phyloP scores from a whole-genome alignment of 345 rosid species.

The Rhodomyrtus tomentosa region DNA sequence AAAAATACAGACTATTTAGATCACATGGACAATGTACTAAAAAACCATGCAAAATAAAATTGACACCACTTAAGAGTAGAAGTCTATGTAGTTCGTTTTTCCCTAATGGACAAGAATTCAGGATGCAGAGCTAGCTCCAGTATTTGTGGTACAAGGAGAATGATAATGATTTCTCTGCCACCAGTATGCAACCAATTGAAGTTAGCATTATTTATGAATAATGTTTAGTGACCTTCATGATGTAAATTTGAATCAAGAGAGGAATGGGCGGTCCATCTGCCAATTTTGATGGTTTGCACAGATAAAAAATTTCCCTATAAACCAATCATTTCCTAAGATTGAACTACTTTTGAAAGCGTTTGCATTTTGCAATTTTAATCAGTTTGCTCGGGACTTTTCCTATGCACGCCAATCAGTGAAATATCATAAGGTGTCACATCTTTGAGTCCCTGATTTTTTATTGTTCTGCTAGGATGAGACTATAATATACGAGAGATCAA shows the following conservation, averaged over 20 bases:
- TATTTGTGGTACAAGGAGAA: background rate
- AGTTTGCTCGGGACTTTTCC: background rate
- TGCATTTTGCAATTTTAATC: background rate
- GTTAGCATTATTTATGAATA: background rate
- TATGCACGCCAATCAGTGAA: background rate
- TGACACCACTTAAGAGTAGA: background rate
- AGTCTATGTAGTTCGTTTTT: background rate
- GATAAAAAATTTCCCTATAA: background rate
- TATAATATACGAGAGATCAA: background rate
- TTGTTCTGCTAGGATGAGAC: background rate
- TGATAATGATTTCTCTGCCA: background rate
- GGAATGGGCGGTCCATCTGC: background rate
- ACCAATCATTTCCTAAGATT: background rate
- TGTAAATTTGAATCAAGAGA: background rate
- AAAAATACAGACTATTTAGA: background rate
- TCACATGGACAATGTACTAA: background rate
- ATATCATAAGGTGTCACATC: background rate
- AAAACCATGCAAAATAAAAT: background rate
- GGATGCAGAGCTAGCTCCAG: background rate
- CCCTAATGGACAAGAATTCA: background rate
- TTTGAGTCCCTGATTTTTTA: background rate
- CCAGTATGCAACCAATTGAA: background rate
- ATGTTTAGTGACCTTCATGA: background rate
- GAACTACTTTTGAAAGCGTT: background rate
- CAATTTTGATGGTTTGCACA: background rate